Conservation (phyloP, 352 stramenopile species). For the Peronospora belbahrii region DNA sequence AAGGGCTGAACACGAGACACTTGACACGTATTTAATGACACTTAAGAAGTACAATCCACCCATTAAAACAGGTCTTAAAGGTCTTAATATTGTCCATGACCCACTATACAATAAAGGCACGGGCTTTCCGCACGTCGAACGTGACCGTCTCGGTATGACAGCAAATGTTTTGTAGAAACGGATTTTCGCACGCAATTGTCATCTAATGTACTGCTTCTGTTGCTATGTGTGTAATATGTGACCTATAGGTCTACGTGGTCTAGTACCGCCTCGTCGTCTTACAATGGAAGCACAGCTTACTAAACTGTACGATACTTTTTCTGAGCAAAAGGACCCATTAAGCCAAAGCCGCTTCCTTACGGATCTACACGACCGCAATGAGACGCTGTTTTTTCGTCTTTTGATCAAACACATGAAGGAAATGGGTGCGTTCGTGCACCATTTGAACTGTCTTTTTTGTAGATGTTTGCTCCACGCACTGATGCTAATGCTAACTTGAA, state of each 20-base stretch:
- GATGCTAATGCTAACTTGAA: slow-evolving; percentile 16
- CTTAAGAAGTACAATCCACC: slow-evolving; percentile 77
- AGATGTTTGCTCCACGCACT: slow-evolving; percentile 10
- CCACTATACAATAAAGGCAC: slow-evolving; percentile 87
- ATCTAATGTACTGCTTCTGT: slow-evolving; percentile 1
- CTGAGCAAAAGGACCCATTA: slow-evolving; percentile 69
- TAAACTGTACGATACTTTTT: slow-evolving; percentile 71
- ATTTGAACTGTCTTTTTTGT: background rate
- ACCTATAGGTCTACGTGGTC: slow-evolving; percentile 55
- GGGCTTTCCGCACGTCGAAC: slow-evolving; percentile 76
- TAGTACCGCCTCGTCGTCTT: slow-evolving; percentile 72
- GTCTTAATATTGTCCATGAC: slow-evolving; percentile 78
- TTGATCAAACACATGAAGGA: slow-evolving; percentile 88
- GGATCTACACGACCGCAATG: slow-evolving; percentile 93
- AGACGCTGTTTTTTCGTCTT: slow-evolving; percentile 93
- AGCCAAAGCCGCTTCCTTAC: slow-evolving; percentile 91
- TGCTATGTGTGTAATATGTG: slow-evolving; percentile 1
- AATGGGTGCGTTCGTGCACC: slow-evolving; percentile 62
- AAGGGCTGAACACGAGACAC: slow-evolving; percentile 34
- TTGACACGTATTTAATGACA: slow-evolving; percentile 45
- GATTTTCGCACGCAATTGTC: background rate
- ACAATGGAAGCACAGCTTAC: slow-evolving; percentile 62
- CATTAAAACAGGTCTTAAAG: slow-evolving; percentile 66
- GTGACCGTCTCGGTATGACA: slow-evolving; percentile 63
- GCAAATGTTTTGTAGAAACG: background rate